Conservation (phyloP, 495 filamentous ascomycete species). For the Amphirosellinia nigrospora region DNA sequence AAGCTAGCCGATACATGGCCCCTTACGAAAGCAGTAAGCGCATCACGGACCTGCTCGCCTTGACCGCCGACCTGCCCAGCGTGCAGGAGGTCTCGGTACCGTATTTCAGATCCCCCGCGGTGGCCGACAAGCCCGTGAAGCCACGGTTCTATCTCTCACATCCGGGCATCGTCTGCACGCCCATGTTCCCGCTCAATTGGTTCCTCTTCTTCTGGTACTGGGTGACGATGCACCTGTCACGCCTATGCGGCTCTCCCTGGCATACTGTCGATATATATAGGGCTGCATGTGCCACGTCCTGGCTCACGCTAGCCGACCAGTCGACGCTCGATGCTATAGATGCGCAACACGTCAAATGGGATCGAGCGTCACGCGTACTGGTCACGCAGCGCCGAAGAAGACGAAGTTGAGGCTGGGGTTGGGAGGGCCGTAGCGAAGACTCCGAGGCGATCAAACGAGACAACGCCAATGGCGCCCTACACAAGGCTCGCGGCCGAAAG, state of each 20-base stretch:
- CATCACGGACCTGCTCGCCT: constrained; percentile 78
- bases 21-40: constrained; percentile 89
- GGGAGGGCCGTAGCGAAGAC: constrained; percentile 70
- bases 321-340: constrained; percentile 61
- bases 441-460: constrained; percentile 51
- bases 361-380: constrained; percentile 63
- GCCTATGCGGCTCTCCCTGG: constrained; percentile 87
- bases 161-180: constrained; percentile 84
- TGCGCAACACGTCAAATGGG: constrained; percentile 82
- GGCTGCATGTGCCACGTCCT: constrained; percentile 77
- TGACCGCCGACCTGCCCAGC: constrained; percentile 74
- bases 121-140: constrained; percentile 36
- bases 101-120: constrained; percentile 41
- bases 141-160: constrained; percentile 72
- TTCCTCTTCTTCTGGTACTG: constrained; percentile 66
- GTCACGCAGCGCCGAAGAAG: constrained; percentile 64
- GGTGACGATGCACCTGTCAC: constrained; percentile 69
- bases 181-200: constrained; percentile 72
- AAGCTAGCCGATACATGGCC: constrained; percentile 64
- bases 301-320: constrained; percentile 76
- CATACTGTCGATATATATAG: constrained; percentile 75
- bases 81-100: constrained; percentile 60
- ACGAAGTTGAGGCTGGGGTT: constrained; percentile 89
- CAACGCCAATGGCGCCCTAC: constrained; percentile 33
- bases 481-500: constrained; percentile 58